Conservation (phyloP, 257 asterid species). For the Scutellaria minor region DNA sequence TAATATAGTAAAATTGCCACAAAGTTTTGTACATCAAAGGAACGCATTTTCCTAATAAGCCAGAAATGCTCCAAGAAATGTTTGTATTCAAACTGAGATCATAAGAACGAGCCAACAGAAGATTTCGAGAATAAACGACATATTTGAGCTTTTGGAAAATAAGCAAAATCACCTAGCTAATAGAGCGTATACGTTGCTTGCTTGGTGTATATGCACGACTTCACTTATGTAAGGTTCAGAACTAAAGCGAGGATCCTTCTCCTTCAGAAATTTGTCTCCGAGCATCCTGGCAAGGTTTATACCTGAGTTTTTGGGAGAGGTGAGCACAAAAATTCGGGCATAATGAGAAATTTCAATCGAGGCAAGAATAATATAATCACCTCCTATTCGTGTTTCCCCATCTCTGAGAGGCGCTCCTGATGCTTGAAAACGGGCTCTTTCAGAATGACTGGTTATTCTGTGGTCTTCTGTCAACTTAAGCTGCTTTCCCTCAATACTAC, state of each 20-base stretch:
- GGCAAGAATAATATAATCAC: constrained; percentile 46
- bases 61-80: background rate
- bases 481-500: constrained; percentile 84
- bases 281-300: constrained; percentile 96
- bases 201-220: constrained; percentile 54
- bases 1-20: background rate
- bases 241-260: constrained; percentile 87
- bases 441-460: constrained; percentile 73
- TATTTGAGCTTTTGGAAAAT: too few species aligned
- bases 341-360: constrained; percentile 13
- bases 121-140: too few species aligned
- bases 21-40: background rate
- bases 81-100: too few species aligned
- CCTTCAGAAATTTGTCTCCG: constrained; percentile 95
- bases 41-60: background rate
- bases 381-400: constrained; percentile 92
- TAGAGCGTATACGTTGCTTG: constrained; percentile 66
- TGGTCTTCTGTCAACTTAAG: constrained; percentile 98
- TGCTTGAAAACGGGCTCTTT: constrained; percentile 79
- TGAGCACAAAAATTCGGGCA: constrained; percentile 23
- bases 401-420: constrained; percentile 84
- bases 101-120: too few species aligned
- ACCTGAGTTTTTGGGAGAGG: constrained; percentile 47
- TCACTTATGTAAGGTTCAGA: constrained; percentile 90
- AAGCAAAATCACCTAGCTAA: constrained; percentile 73